Evolutionary conservation across 1,284 basidiomycete genomes (phyloP).

Genomic region (Binderoboletus segoi): DNA sequence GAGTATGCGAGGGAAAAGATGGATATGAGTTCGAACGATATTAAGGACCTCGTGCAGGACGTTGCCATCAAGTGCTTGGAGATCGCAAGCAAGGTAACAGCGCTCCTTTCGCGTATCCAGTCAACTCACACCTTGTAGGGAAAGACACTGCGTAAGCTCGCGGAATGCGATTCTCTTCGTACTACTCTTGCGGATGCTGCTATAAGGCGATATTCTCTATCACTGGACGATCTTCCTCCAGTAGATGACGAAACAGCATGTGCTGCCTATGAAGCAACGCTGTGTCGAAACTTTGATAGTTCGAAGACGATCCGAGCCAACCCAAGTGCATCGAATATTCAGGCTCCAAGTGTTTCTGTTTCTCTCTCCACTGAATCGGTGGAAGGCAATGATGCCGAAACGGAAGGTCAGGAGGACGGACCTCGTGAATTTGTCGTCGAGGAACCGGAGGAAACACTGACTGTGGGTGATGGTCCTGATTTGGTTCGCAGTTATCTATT

Average conservation of each 20-base stretch:
- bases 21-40: slow-evolving; percentile 44
- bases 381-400: slow-evolving; percentile 12
- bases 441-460: slow-evolving; percentile 26
- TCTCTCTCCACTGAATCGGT: slow-evolving; percentile 11
- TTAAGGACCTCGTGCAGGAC: slow-evolving; percentile 51
- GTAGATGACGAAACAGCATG: slow-evolving; percentile 49
- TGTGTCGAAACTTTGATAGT: slow-evolving; percentile 52
- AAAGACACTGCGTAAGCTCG: slow-evolving; percentile 60
- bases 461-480: slow-evolving; percentile 21
- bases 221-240: slow-evolving; percentile 55
- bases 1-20: slow-evolving; percentile 55
- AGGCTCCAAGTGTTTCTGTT: slow-evolving; percentile 2
- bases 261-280: slow-evolving; percentile 44
- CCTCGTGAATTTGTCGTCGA: slow-evolving; percentile 22
- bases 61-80: slow-evolving; percentile 59
- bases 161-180: slow-evolving; percentile 42
- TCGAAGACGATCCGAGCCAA: slow-evolving; percentile 30
- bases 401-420: slow-evolving; percentile 25
- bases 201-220: slow-evolving; percentile 51
- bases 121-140: slow-evolving; percentile 46
- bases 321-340: slow-evolving; percentile 21
- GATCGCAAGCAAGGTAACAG: slow-evolving; percentile 62
- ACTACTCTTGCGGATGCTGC: slow-evolving; percentile 46
- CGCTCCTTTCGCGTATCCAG: background rate
- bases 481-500: slow-evolving; percentile 34